Percentiles rank a stretch among this genome's conserved stretches.
phyloP scores from a whole-genome alignment of 768 basidiomycete genomes.

The Pulveroboletus sp. region DNA sequence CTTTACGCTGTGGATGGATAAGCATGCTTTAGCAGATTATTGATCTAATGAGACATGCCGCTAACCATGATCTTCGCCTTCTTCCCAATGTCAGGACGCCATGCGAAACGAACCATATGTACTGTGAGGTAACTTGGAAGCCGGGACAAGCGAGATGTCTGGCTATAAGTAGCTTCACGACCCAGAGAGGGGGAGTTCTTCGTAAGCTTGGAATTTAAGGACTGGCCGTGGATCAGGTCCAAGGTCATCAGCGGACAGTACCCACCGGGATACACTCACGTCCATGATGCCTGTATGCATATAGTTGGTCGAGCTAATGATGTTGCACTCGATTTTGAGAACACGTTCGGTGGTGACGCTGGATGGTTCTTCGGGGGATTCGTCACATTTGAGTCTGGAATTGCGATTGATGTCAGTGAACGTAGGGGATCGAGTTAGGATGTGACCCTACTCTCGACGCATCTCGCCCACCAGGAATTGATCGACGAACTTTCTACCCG shows the following conservation, averaged over 20 bases:
- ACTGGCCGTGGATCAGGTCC: constrained; percentile 39
- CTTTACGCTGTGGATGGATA: constrained; percentile 56
- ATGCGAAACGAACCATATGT: constrained; percentile 95
- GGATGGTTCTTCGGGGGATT: constrained; percentile 73
- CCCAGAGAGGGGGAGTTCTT: constrained; percentile 79
- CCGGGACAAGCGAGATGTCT: constrained; percentile 75
- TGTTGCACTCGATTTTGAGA: constrained; percentile 91
- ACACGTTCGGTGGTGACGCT: constrained; percentile 64
- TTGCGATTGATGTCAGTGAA: constrained; percentile 18
- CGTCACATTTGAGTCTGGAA: constrained; percentile 70
- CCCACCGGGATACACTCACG: constrained; percentile 38
- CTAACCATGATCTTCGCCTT: constrained; percentile 96
- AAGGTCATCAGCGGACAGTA: not conserved
- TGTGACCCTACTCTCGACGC: constrained; percentile 50
- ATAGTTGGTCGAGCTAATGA: constrained; percentile 79
- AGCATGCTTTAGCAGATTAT: not conserved
- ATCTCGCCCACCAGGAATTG: constrained; percentile 79
- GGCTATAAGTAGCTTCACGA: constrained; percentile 76
- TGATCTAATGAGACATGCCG: not conserved
- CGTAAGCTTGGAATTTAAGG: constrained; percentile 80
- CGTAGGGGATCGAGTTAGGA: not conserved
- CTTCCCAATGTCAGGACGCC: constrained; percentile 84
- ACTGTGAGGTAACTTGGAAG: constrained; percentile 83
- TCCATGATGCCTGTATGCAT: constrained; percentile 82
- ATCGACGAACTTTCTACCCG: constrained; percentile 61